phyloP scores from a whole-genome alignment of 2,329 filamentous ascomycete species.

The Aspergillus glaucus region DNA sequence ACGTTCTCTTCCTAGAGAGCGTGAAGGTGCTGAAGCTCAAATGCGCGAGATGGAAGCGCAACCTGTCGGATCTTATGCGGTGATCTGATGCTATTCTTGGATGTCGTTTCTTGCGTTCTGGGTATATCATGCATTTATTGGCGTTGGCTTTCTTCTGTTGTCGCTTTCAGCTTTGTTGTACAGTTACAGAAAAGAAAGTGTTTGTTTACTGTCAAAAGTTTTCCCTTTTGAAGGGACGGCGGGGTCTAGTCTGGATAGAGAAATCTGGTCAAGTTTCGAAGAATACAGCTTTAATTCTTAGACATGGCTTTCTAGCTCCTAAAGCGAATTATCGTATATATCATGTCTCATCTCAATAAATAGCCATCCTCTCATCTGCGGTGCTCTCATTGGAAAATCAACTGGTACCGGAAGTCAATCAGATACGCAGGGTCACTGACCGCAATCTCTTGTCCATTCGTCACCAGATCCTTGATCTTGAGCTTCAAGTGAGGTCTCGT shows the following conservation, averaged over 20 bases:
- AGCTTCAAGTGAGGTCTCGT: slow-evolving; percentile 75
- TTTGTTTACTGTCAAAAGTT: slow-evolving; percentile 19
- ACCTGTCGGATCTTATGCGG: slow-evolving; percentile 38
- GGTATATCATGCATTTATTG: slow-evolving; percentile 32
- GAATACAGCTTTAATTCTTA: slow-evolving; percentile 21
- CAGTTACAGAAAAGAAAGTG: slow-evolving; percentile 24
- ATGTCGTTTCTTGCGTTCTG: slow-evolving; percentile 4
- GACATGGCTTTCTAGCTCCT: slow-evolving; percentile 10
- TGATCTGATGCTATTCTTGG: slow-evolving; percentile 10
- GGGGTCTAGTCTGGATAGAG: slow-evolving; percentile 29
- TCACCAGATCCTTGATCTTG: slow-evolving; percentile 70
- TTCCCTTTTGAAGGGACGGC: slow-evolving; percentile 13
- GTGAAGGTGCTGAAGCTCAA: slow-evolving; percentile 81
- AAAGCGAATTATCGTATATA: slow-evolving; percentile 4
- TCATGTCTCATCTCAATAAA: slow-evolving; percentile 6
- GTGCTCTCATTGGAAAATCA: slow-evolving; percentile 40
- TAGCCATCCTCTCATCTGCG: not conserved
- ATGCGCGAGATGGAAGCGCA: slow-evolving; percentile 50
- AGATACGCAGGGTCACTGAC: slow-evolving; percentile 87
- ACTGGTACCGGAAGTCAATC: slow-evolving; percentile 59
- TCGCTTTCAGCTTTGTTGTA: slow-evolving; percentile 24
- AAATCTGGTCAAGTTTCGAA: slow-evolving; percentile 20
- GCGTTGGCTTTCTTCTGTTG: slow-evolving; percentile 28
- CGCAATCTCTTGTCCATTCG: slow-evolving; percentile 79
- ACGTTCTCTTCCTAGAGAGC: slow-evolving; percentile 86